Base-by-base conservation (phyloP, 352 stramenopile species). In the Globisporangium okanoganense region DNA sequence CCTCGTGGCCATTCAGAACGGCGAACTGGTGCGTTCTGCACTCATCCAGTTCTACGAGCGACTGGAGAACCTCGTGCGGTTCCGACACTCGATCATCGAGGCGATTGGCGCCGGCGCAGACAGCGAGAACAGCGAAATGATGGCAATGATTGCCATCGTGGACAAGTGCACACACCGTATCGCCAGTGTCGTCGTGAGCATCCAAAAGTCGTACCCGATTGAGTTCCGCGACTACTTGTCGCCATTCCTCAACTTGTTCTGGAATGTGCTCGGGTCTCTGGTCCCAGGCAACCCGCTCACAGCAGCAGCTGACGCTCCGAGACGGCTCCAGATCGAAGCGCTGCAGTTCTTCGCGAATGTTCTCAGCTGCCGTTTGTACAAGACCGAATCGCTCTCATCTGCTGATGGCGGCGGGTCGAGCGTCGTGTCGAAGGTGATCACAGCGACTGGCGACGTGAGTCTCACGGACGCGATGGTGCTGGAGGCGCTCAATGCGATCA, bases 281-380 rank as follows among this genome's bases (percentile, higher is more conserved):
- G 58, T 64, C 40, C 47, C 63, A 18, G 29, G 24, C n/a, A 43
- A 56, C 12, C 25, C 60, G 10, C 35, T 64, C 51, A 31, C 29
- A 22, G 48, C 58, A 24, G 58, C 50, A n/a, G 41, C 31, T 0
- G 43, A 57, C 33, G 54, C 65, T 2, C 78, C 73, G 5, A 50
- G 57, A 43, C 62, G 72, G 6, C 62, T 92, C 5, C 78, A 92
- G 55, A 92, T 94, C 51, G 73, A 92, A 53, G 69, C 83, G 24
- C 69, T 95, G 13, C 79, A 88, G 63, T 95, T 92, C 50, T 82
- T 95, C 43, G 67, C 78, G 10, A 95, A 94, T 36, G 86, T 95
- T 29, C 38, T 94, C n/a, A 80, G 77, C 65, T 94, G 84, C 41
- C 69, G 75, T 0, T 50, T 95, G 31, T 95, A 95, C 76, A 91